phyloP scores from a whole-genome alignment of 129 eudicot genomes.

The Helichrysum umbraculigerum region DNA sequence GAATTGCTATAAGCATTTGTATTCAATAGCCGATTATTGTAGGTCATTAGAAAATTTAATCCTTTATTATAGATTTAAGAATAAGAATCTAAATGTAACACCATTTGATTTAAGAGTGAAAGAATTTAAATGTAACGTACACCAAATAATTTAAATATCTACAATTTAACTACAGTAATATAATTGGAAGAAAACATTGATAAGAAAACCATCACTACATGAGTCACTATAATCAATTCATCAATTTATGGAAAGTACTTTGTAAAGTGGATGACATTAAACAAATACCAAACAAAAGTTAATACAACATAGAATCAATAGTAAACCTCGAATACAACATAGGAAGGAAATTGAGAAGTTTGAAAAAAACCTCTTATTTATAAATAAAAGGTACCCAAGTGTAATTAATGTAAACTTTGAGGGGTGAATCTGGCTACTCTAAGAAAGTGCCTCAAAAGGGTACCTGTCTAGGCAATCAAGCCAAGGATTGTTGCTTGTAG shows the following conservation, averaged over 20 bases:
- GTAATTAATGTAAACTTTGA: slow-evolving; percentile 27
- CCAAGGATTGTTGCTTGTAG: slow-evolving; percentile 75
- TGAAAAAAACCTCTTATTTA: slow-evolving; percentile 40
- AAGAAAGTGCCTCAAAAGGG: slow-evolving; percentile 45
- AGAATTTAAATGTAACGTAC: too few species aligned
- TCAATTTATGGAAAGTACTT: background rate
- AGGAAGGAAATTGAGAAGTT: slow-evolving; percentile 27
- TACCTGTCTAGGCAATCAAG: slow-evolving; percentile 66
- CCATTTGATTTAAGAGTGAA: too few species aligned
- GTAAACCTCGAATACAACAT: slow-evolving; percentile 31
- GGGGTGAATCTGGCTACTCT: slow-evolving; percentile 24
- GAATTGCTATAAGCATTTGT: too few species aligned
- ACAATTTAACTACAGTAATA: background rate
- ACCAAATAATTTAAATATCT: too few species aligned
- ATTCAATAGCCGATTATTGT: too few species aligned
- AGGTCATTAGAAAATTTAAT: too few species aligned
- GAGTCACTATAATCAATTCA: background rate
- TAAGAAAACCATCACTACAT: background rate
- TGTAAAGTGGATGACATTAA: slow-evolving; percentile 18
- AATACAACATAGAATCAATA: slow-evolving; percentile 23
- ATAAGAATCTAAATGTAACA: too few species aligned
- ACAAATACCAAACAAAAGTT: slow-evolving; percentile 26
- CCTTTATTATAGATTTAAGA: too few species aligned
- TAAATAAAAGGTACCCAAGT: slow-evolving; percentile 25
- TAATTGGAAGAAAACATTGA: background rate